Percentiles rank a stretch among this genome's conserved stretches.
These are phyloP conservation scores for Trichoderma sp. DNA, from an alignment of 2,329 filamentous ascomycete genomes.

Conservation along the genomic window DNA sequence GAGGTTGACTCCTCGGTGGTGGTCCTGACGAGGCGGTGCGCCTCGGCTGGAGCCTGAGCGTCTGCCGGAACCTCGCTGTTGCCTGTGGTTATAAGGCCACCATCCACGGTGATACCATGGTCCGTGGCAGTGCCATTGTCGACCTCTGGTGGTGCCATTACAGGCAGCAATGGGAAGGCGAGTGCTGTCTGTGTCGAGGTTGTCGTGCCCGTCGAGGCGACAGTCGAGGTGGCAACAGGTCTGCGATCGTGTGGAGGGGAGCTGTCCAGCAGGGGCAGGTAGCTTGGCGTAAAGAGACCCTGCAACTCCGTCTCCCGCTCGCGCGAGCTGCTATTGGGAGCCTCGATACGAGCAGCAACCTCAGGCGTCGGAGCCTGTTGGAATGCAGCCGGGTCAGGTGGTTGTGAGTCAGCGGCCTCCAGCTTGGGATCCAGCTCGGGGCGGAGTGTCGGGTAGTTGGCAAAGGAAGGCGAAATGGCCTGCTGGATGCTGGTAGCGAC, in stretches of 20 bases:
- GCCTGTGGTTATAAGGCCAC: slow-evolving; percentile 19
- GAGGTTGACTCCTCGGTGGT: slow-evolving; percentile 48
- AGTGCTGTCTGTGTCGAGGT: slow-evolving; percentile 6
- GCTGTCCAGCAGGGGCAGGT: slow-evolving; percentile 59
- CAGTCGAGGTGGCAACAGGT: neutral
- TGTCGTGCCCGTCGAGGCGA: neutral
- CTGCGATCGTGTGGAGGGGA: slow-evolving; percentile 25
- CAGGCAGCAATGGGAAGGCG: slow-evolving; percentile 27
- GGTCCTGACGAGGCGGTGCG: slow-evolving; percentile 34
- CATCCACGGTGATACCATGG: slow-evolving; percentile 26
- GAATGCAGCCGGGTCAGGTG: slow-evolving; percentile 29
- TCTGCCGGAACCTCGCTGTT: slow-evolving; percentile 1
- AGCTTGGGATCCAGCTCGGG: slow-evolving; percentile 39
- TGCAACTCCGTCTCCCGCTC: slow-evolving; percentile 56
- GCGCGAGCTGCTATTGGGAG: slow-evolving; percentile 41
- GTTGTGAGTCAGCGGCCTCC: slow-evolving; percentile 36
- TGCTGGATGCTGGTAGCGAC: slow-evolving; percentile 46
- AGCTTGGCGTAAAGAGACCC: slow-evolving; percentile 61
- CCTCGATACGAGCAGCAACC: slow-evolving; percentile 24
- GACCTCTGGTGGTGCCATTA: slow-evolving; percentile 22
- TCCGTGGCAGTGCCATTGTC: slow-evolving; percentile 21
- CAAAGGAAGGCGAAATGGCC: slow-evolving; percentile 44
- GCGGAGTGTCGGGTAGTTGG: slow-evolving; percentile 46
- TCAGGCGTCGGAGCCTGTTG: slow-evolving; percentile 31
- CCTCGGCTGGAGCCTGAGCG: slow-evolving; percentile 30